Percentiles rank a stretch among this genome's conserved stretches.
Evolutionary conservation across 768 basidiomycete genomes (phyloP).

Genomic region (Neoboletus subvelutipes): DNA sequence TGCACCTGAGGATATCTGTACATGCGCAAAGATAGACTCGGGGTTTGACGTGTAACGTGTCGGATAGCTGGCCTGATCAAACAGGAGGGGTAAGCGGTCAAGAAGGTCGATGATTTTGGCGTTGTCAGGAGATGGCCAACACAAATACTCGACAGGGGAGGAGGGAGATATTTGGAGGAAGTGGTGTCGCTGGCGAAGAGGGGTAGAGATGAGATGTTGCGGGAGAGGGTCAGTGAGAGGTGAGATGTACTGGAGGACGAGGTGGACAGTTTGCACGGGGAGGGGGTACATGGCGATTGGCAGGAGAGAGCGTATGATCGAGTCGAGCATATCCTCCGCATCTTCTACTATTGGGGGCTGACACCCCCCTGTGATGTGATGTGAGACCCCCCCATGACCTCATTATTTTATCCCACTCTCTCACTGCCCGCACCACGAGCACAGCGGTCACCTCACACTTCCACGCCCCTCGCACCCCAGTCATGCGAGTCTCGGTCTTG

Average conservation of each 20-base stretch:
- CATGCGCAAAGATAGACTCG: constrained; percentile 58
- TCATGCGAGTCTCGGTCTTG: constrained; percentile 34
- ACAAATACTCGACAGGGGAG: constrained; percentile 55
- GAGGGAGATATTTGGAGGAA: constrained; percentile 57
- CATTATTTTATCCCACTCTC: constrained; percentile 11
- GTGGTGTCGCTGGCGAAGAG: constrained; percentile 62
- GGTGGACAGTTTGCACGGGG: constrained; percentile 39
- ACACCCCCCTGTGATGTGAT: constrained; percentile 15
- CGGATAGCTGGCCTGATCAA: constrained; percentile 31
- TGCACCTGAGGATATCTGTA: constrained; percentile 39
- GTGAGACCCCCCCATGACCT: constrained; percentile 9
- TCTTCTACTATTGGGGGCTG: neutral
- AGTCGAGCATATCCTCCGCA: neutral
- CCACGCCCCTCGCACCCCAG: neutral
- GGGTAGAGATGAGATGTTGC: constrained; percentile 55
- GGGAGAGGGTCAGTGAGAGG: constrained; percentile 55
- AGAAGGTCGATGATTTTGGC: constrained; percentile 43
- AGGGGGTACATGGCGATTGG: constrained; percentile 33
- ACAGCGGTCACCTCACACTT: neutral
- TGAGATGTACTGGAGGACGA: constrained; percentile 57
- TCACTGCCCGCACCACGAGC: constrained; percentile 1
- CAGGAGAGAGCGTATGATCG: neutral
- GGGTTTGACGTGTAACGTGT: constrained; percentile 45
- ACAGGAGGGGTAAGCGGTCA: constrained; percentile 33
- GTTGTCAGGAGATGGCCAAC: constrained; percentile 55